These are phyloP conservation scores for Arthrobotrys sinensis DNA, from an alignment of 2,329 filamentous ascomycete species.

Conservation along the genomic window DNA sequence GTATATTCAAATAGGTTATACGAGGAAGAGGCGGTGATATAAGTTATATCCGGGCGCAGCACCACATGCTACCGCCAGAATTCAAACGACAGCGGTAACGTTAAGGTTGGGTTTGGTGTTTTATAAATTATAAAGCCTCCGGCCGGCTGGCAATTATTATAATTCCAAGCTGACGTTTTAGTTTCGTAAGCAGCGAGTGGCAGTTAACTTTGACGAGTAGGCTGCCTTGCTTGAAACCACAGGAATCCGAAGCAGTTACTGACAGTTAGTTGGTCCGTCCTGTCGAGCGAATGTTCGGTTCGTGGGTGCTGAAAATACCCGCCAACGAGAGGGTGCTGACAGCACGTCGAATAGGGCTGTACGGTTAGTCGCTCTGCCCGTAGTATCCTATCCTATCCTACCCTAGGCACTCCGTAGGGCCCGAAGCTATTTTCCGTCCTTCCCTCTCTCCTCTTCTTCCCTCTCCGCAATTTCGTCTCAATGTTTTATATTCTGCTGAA, in stretches of 20 bases:
- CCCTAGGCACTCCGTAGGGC: background rate
- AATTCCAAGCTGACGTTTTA: slow-evolving; percentile 26
- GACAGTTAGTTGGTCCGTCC: background rate
- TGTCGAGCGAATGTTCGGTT: background rate
- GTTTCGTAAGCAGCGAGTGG: slow-evolving; percentile 24
- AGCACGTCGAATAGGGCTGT: slow-evolving; percentile 17
- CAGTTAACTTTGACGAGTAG: background rate
- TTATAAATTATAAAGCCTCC: background rate
- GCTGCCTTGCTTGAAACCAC: slow-evolving; percentile 28
- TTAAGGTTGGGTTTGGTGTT: slow-evolving; percentile 3
- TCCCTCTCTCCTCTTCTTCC: background rate
- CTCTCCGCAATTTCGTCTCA: background rate
- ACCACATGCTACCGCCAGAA: background rate
- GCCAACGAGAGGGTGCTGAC: slow-evolving; percentile 35
- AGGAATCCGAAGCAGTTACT: background rate
- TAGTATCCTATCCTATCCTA: too few species aligned
- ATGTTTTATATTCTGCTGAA: background rate
- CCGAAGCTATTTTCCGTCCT: background rate
- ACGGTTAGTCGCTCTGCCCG: slow-evolving; percentile 9
- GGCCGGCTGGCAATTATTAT: slow-evolving; percentile 11
- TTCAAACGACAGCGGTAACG: background rate
- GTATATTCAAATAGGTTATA: background rate
- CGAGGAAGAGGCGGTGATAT: background rate
- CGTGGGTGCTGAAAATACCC: slow-evolving; percentile 29
- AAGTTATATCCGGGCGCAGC: slow-evolving; percentile 25